phyloP scores from a whole-genome alignment of 768 basidiomycete species.

The Tricholoma sp. region DNA sequence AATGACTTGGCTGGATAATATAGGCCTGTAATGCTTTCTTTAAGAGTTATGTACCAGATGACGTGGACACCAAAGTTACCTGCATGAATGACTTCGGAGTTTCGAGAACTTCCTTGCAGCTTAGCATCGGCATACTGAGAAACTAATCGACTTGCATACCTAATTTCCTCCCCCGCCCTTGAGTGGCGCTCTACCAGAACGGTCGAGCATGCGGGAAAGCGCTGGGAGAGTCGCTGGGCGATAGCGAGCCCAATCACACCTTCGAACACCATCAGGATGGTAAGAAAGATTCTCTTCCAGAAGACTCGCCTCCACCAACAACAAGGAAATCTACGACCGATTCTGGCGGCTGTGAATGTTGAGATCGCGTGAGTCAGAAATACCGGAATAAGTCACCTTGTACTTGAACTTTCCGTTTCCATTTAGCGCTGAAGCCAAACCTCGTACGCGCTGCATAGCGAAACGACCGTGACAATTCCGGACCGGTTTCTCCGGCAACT shows the following conservation, averaged over 20 bases:
- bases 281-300: not conserved
- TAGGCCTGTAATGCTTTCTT: conserved; percentile 46
- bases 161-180: conserved; percentile 80
- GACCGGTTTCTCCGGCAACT: not conserved
- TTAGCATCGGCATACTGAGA: not conserved
- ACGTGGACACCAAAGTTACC: conserved; percentile 34
- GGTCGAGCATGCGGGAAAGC: conserved; percentile 64
- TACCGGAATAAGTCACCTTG: conserved; percentile 35
- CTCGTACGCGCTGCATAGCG: conserved; percentile 35
- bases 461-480: not conserved
- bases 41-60: not conserved
- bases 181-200: conserved; percentile 77
- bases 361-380: not conserved
- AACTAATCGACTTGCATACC: conserved; percentile 34
- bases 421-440: conserved; percentile 59
- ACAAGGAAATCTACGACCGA: conserved; percentile 77
- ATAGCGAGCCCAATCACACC: conserved; percentile 85
- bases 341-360: conserved; percentile 50
- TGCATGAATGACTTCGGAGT: conserved; percentile 93
- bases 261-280: conserved; percentile 18
- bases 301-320: conserved; percentile 71
- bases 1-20: conserved; percentile 82
- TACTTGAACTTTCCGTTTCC: conserved; percentile 51
- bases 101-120: conserved; percentile 60
- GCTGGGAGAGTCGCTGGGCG: conserved; percentile 64